A percentile compares a stretch with the other conserved stretches of the same genome.
phyloP scores from a whole-genome alignment of 2,329 filamentous ascomycete genomes.

The Aspergillus novoparasiticus region DNA sequence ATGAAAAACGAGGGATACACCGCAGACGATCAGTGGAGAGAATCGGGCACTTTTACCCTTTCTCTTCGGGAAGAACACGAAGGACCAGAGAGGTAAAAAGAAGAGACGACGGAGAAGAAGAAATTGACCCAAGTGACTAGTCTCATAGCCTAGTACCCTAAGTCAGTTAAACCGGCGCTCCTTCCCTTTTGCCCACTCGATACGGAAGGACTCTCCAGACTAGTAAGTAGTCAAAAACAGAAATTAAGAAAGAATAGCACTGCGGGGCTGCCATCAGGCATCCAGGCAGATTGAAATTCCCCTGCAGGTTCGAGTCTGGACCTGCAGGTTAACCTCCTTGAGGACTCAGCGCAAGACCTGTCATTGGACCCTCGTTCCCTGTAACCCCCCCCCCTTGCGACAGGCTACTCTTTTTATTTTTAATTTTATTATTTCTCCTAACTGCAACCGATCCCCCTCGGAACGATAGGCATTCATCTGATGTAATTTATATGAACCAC shows the following conservation, averaged over 20 bases:
- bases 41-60: background rate
- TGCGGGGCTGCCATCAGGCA: conserved; percentile 1
- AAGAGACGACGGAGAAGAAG: background rate
- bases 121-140: too few relatives aligned
- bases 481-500: background rate
- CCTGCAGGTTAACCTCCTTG: background rate
- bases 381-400: background rate
- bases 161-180: background rate
- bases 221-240: background rate
- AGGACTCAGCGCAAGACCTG: background rate
- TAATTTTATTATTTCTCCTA: background rate
- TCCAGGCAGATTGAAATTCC: background rate
- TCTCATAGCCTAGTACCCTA: background rate
- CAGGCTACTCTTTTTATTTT: background rate
- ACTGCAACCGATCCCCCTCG: background rate
- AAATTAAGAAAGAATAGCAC: background rate
- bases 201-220: too few relatives aligned
- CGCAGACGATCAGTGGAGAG: background rate
- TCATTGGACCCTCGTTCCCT: background rate
- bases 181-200: background rate
- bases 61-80: background rate
- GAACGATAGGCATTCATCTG: background rate
- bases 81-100: background rate
- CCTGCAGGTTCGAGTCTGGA: conserved; percentile 4
- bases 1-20: background rate